phyloP scores from a whole-genome alignment of 306 rosid species.

The Gleditsia sinensis region DNA sequence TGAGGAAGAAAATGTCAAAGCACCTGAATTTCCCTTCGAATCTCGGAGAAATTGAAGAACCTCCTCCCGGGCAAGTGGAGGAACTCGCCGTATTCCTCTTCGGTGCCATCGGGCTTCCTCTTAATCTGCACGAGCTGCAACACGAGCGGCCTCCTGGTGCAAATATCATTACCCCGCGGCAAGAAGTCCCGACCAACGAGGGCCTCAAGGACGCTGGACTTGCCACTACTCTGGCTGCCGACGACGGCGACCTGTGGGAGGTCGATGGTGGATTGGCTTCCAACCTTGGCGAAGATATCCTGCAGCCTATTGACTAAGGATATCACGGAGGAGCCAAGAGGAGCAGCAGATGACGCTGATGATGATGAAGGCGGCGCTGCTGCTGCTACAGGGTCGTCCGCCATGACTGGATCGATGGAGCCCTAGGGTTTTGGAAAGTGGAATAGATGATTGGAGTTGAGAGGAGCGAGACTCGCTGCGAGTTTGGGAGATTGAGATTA shows the following conservation, averaged over 20 bases:
- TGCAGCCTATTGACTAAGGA: conserved; percentile 91
- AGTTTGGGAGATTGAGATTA: too few relatives aligned
- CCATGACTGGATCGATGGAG: conserved; percentile 50
- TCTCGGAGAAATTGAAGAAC: conserved; percentile 71
- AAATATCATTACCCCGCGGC: conserved; percentile 87
- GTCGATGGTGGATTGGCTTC: conserved; percentile 78
- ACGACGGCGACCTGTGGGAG: conserved; percentile 97
- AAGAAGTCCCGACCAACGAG: conserved; percentile 95
- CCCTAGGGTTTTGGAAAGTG: conserved; percentile 40
- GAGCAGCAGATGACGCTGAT: conserved; percentile 44
- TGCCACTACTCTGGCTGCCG: conserved; percentile 98
- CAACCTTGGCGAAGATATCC: conserved; percentile 87
- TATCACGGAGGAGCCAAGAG: conserved; percentile 79
- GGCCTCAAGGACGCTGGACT: conserved; percentile 96
- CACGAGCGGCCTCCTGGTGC: conserved; percentile 89
- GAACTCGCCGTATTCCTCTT: conserved; percentile 88
- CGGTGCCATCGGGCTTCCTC: conserved; percentile 50
- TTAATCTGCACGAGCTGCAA: conserved; percentile 88
- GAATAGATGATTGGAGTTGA: not conserved
- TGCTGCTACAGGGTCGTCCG: conserved; percentile 47
- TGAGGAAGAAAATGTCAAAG: not conserved
- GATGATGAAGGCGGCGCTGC: conserved; percentile 30
- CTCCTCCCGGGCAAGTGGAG: conserved; percentile 82
- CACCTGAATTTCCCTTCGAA: conserved; percentile 90
- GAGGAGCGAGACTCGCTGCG: not conserved